Evolutionary conservation across 2,329 filamentous ascomycete genomes (phyloP).

Genomic region (Stachybotrys echinatus): DNA sequence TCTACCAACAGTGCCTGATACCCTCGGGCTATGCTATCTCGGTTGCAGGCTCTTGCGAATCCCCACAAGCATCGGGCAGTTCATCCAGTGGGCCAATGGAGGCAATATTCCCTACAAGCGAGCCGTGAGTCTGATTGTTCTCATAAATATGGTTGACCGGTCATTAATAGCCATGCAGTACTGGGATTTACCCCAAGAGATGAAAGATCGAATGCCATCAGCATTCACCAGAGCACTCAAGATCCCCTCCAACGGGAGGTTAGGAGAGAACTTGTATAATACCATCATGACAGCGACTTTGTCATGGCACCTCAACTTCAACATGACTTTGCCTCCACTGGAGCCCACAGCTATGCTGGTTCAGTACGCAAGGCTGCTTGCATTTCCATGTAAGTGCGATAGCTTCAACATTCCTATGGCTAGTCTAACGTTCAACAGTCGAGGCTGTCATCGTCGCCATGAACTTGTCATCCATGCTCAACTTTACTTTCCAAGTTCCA

Average conservation of each 20-base stretch:
- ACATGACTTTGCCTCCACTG: slow-evolving; percentile 65
- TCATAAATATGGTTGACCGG: not conserved
- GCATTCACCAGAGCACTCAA: slow-evolving; percentile 57
- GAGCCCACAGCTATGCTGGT: slow-evolving; percentile 66
- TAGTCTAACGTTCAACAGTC: slow-evolving; percentile 39
- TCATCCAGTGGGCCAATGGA: slow-evolving; percentile 61
- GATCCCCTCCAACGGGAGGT: slow-evolving; percentile 30
- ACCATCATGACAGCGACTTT: slow-evolving; percentile 56
- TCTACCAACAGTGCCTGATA: slow-evolving; percentile 67
- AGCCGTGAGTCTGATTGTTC: slow-evolving; percentile 43
- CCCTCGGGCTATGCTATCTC: slow-evolving; percentile 74
- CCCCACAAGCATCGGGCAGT: slow-evolving; percentile 69
- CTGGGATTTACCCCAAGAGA: slow-evolving; percentile 54
- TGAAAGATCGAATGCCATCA: slow-evolving; percentile 59
- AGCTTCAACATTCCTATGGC: not conserved
- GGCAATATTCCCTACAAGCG: slow-evolving; percentile 68
- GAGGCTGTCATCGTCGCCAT: slow-evolving; percentile 37
- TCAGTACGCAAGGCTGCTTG: slow-evolving; percentile 64
- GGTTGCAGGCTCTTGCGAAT: slow-evolving; percentile 69
- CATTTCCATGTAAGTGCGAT: slow-evolving; percentile 60
- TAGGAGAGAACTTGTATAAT: slow-evolving; percentile 58
- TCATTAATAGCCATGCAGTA: slow-evolving; percentile 31
- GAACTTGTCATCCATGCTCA: slow-evolving; percentile 42
- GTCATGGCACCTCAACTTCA: slow-evolving; percentile 63
- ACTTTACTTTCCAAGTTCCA: slow-evolving; percentile 50